A percentile compares a stretch with the other conserved stretches of the same genome.
These are phyloP conservation scores for Myrica gale DNA, from an alignment of 306 rosid species.

Conservation along the genomic window DNA sequence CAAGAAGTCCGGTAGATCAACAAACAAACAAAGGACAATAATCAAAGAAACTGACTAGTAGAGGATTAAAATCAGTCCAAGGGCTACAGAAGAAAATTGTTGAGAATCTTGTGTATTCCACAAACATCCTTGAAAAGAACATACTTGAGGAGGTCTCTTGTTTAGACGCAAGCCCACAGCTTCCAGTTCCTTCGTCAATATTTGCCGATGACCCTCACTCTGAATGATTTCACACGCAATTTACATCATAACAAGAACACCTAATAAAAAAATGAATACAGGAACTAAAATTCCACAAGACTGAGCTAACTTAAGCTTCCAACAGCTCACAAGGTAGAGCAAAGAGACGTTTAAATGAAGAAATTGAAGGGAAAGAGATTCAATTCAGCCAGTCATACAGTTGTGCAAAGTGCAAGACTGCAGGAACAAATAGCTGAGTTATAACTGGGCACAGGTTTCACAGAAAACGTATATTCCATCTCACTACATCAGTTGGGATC, in stretches of 20 bases:
- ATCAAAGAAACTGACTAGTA: neutral
- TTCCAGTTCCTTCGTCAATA: conserved; percentile 94
- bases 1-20: conserved; percentile 20
- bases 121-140: conserved; percentile 27
- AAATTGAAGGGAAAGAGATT: neutral
- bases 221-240: conserved; percentile 31
- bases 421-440: neutral
- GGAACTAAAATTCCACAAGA: conserved; percentile 8
- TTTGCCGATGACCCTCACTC: conserved; percentile 99
- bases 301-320: neutral
- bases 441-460: neutral
- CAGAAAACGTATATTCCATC: neutral
- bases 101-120: conserved; percentile 5
- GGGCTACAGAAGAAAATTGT: neutral
- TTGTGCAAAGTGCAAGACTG: neutral
- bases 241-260: conserved; percentile 14
- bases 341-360: neutral
- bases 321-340: neutral
- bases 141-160: conserved; percentile 95
- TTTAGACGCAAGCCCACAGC: conserved; percentile 97
- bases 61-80: conserved; percentile 2
- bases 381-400: neutral
- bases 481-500: neutral
- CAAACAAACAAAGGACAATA: conserved; percentile 7
- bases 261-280: conserved; percentile 11